Percentiles rank a stretch among this genome's conserved stretches.
Evolutionary conservation across 176 grass and related monocot species (phyloP).

Genomic region (Zea luxurians): DNA sequence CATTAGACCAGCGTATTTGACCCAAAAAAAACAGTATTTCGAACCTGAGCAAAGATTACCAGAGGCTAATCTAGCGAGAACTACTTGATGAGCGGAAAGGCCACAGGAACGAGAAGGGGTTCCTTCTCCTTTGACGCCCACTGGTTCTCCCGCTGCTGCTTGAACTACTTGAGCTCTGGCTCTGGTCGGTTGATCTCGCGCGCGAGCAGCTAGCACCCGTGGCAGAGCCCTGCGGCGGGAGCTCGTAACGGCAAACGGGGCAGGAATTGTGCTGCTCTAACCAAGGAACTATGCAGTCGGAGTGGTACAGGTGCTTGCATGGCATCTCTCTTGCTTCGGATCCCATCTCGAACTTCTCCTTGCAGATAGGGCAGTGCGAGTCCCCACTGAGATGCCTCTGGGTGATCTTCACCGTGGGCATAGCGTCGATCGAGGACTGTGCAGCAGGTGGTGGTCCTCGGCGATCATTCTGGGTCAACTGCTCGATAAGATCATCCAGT

Average conservation of each 20-base stretch:
- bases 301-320: conserved; percentile 88
- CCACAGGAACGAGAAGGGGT: conserved; percentile 71
- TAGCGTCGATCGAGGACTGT: conserved; percentile 67
- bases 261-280: conserved; percentile 93
- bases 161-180: conserved; percentile 55
- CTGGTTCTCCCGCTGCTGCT: conserved; percentile 50
- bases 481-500: conserved; percentile 81
- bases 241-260: conserved; percentile 78
- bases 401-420: conserved; percentile 79
- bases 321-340: conserved; percentile 84
- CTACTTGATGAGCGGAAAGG: conserved; percentile 83
- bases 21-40: conserved; percentile 32
- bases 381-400: conserved; percentile 79
- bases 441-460: conserved; percentile 75
- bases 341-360: conserved; percentile 74
- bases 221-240: conserved; percentile 62
- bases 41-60: conserved; percentile 29
- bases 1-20: conserved; percentile 39
- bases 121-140: conserved; percentile 64
- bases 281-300: conserved; percentile 90
- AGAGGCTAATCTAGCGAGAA: conserved; percentile 57
- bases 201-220: conserved; percentile 47
- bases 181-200: conserved; percentile 59
- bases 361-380: conserved; percentile 85
- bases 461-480: conserved; percentile 68